Percentiles rank a stretch among this genome's conserved stretches.
Conservation (phyloP, 2,329 filamentous ascomycete genomes). For the Penicillium sp. region DNA sequence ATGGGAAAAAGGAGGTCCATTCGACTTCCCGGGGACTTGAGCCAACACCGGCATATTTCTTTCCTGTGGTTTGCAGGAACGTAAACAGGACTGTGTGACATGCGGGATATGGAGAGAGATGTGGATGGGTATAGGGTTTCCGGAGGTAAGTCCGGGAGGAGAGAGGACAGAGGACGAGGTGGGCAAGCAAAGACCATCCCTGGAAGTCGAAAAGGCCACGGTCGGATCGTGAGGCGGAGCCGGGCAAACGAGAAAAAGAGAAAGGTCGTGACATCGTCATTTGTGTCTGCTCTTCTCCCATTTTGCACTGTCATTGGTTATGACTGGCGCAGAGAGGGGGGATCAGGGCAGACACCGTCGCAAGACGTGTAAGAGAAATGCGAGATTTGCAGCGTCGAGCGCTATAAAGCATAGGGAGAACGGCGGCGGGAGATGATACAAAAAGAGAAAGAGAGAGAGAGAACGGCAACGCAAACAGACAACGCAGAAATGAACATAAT, state of each 20-base stretch:
- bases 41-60: slow-evolving; percentile 8
- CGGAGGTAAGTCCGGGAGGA: not conserved
- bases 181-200: slow-evolving; percentile 21
- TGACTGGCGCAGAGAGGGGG: not conserved
- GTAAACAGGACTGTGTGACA: slow-evolving; percentile 6
- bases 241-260: slow-evolving; percentile 23
- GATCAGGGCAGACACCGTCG: slow-evolving; percentile 5
- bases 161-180: slow-evolving; percentile 3
- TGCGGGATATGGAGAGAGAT: not conserved
- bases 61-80: not conserved
- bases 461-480: slow-evolving; percentile 3
- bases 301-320: not conserved
- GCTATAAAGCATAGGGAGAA: not conserved
- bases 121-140: not conserved
- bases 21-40: slow-evolving; percentile 6
- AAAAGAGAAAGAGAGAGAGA: slow-evolving; percentile 5
- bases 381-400: not conserved
- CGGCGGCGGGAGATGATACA: slow-evolving; percentile 9
- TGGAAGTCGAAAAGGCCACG: slow-evolving; percentile 24
- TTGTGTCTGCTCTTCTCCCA: slow-evolving; percentile 5
- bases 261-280: slow-evolving; percentile 37
- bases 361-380: not conserved
- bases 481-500: slow-evolving; percentile 7
- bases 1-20: not conserved
- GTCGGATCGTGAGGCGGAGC: slow-evolving; percentile 15